Percentiles rank a stretch among this genome's conserved stretches.
Conservation (phyloP, 306 rosid species). For the Arachis stenosperma region DNA sequence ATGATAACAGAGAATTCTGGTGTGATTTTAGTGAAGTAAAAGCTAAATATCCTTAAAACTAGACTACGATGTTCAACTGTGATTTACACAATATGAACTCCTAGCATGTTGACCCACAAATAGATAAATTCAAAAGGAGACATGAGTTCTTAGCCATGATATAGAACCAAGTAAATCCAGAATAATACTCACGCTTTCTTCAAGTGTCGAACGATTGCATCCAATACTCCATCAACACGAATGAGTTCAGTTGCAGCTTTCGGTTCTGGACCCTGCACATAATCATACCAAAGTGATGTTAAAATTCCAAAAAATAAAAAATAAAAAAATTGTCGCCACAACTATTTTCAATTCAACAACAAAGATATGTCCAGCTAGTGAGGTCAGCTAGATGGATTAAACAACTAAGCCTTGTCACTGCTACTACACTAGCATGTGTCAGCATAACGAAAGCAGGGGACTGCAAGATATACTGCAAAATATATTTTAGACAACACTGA, state of each 20-base stretch:
- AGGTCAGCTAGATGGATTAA: too few relatives aligned
- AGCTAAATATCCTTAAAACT: not conserved
- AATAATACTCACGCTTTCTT: constrained; percentile 76
- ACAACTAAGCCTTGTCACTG: not conserved
- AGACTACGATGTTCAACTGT: constrained; percentile 7
- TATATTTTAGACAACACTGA: constrained; percentile 16
- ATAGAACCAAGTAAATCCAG: constrained; percentile 21
- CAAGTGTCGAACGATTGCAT: constrained; percentile 79
- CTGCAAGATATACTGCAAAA: constrained; percentile 21
- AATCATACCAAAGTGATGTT: constrained; percentile 40
- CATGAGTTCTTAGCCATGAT: constrained; percentile 3
- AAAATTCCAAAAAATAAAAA: constrained; percentile 27
- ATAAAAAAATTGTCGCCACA: not conserved
- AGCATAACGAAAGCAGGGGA: constrained; percentile 14
- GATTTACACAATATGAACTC: constrained; percentile 16
- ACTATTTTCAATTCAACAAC: too few relatives aligned
- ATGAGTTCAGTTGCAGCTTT: constrained; percentile 83
- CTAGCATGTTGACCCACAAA: constrained; percentile 3
- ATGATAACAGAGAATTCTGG: not conserved
- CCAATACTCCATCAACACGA: constrained; percentile 82
- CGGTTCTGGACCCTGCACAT: constrained; percentile 83
- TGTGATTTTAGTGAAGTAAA: constrained; percentile 2
- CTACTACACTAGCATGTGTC: not conserved
- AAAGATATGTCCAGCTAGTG: too few relatives aligned
- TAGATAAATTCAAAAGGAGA: not conserved